phyloP scores from a whole-genome alignment of 2,329 filamentous ascomycete species.

The Drechmeria coniospora region DNA sequence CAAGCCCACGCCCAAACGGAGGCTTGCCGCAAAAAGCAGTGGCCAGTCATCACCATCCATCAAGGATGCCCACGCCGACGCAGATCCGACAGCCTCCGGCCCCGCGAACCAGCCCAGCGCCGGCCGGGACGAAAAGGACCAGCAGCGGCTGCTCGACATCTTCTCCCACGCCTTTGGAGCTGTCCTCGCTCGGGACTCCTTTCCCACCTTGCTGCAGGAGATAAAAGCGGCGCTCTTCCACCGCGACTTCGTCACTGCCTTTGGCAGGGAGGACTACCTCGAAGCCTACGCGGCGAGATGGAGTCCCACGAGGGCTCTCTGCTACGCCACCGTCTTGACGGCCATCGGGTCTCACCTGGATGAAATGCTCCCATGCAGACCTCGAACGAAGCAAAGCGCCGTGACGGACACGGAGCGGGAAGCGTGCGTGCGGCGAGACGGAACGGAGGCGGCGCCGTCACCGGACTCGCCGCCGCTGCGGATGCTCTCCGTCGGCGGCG shows the following conservation, averaged over 20 bases:
- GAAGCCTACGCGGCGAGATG: constrained; percentile 78
- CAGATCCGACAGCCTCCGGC: too few relatives aligned
- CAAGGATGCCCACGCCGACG: too few relatives aligned
- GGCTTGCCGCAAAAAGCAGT: not conserved
- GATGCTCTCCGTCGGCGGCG: constrained; percentile 38
- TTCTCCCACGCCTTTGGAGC: constrained; percentile 51
- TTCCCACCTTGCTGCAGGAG: constrained; percentile 51
- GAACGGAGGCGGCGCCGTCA: not conserved
- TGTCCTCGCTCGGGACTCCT: constrained; percentile 28
- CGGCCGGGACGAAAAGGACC: constrained; percentile 14
- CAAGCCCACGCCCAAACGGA: not conserved
- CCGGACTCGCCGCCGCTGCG: constrained; percentile 10
- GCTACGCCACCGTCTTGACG: constrained; percentile 50
- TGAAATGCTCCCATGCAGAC: constrained; percentile 10
- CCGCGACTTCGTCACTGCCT: constrained; percentile 70
- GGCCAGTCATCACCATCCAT: too few relatives aligned
- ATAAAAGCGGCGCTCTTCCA: constrained; percentile 78
- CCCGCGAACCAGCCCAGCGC: too few relatives aligned
- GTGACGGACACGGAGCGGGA: too few relatives aligned
- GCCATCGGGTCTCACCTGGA: constrained; percentile 20
- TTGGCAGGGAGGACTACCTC: constrained; percentile 54
- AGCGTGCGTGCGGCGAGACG: not conserved
- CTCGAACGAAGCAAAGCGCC: too few relatives aligned
- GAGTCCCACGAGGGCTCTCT: constrained; percentile 75
- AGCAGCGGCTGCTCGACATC: constrained; percentile 58